These are phyloP conservation scores for Xylogone sp. DNA, from an alignment of 2,329 filamentous ascomycete genomes.

Conservation along the genomic window DNA sequence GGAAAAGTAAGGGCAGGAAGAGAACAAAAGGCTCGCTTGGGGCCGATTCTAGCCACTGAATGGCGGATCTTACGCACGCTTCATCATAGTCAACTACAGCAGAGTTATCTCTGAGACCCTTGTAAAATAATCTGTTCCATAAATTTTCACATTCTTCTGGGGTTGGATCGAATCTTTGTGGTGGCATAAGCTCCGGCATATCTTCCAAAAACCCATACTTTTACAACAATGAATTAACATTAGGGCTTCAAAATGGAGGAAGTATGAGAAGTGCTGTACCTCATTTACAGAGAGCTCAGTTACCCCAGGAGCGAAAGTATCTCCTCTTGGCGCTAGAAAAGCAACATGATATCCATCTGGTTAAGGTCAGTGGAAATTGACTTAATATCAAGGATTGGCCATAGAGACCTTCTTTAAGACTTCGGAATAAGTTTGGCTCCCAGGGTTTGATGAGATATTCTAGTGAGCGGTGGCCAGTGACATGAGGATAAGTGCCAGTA, in stretches of 20 bases:
- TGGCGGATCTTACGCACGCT: slow-evolving; percentile 34
- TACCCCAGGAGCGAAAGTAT: slow-evolving; percentile 38
- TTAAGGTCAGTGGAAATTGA: no score
- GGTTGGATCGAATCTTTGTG: slow-evolving; percentile 1
- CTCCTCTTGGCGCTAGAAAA: slow-evolving; percentile 37
- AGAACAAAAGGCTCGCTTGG: slow-evolving; percentile 39
- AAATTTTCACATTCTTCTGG: slow-evolving; percentile 29
- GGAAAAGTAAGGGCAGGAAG: slow-evolving; percentile 40
- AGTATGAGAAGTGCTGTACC: no score
- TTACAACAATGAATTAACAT: slow-evolving; percentile 23
- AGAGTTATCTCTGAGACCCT: slow-evolving; percentile 22
- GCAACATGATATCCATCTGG: slow-evolving; percentile 41
- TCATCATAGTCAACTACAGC: slow-evolving; percentile 42
- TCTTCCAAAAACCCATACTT: slow-evolving; percentile 40
- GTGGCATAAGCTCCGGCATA: slow-evolving; percentile 30
- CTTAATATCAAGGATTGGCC: no score
- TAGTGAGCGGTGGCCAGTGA: slow-evolving; percentile 40
- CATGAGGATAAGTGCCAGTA: slow-evolving; percentile 42
- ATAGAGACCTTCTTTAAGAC: slow-evolving; percentile 30
- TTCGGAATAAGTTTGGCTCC: slow-evolving; percentile 44
- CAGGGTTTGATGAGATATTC: slow-evolving; percentile 45
- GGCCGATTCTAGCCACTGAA: slow-evolving; percentile 40
- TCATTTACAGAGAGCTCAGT: slow-evolving; percentile 27
- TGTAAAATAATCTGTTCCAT: slow-evolving; percentile 38
- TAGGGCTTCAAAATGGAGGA: no score